These are phyloP conservation scores for Phytophthora lateralis DNA, from an alignment of 352 stramenopile genomes.

Conservation along the genomic window DNA sequence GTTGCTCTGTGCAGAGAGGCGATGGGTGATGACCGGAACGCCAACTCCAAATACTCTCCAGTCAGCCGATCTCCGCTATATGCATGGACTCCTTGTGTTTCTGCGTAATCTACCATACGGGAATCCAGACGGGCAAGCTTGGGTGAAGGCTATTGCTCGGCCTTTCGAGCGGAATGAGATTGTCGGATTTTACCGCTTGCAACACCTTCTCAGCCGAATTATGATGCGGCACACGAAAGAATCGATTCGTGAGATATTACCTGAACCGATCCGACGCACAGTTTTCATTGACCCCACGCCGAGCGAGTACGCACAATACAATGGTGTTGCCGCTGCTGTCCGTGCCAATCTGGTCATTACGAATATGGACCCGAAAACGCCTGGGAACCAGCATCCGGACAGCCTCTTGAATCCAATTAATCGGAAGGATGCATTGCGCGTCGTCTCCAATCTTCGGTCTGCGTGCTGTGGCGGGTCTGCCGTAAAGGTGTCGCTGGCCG, in stretches of 20 bases:
- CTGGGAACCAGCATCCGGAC: constrained; percentile 65
- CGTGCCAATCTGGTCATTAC: constrained; percentile 78
- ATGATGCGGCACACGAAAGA: constrained; percentile 96
- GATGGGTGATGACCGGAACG: constrained; percentile 98
- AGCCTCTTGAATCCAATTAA: constrained; percentile 83
- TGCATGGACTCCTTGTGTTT: constrained; percentile 92
- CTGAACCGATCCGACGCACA: constrained; percentile 48
- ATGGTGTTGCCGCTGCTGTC: constrained; percentile 63
- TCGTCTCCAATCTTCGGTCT: constrained; percentile 62
- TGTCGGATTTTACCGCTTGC: constrained; percentile 73
- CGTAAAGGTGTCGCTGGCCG: constrained; percentile 51
- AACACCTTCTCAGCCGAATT: constrained; percentile 85
- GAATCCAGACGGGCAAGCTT: constrained; percentile 66
- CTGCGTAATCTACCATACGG: constrained; percentile 91
- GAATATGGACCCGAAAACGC: constrained; percentile 69
- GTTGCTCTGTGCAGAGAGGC: constrained; percentile 78
- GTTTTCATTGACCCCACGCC: constrained; percentile 73
- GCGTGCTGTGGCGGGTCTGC: constrained; percentile 61
- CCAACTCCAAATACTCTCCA: constrained; percentile 92
- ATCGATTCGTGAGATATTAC: constrained; percentile 79
- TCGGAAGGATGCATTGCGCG: constrained; percentile 57
- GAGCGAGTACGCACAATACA: constrained; percentile 75
- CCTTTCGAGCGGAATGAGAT: constrained; percentile 71
- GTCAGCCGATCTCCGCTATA: constrained; percentile 84
- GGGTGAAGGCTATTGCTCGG: constrained; percentile 75